These are phyloP conservation scores for Fusarium cicatricum DNA, from an alignment of 2,329 filamentous ascomycete genomes.

Conservation along the genomic window DNA sequence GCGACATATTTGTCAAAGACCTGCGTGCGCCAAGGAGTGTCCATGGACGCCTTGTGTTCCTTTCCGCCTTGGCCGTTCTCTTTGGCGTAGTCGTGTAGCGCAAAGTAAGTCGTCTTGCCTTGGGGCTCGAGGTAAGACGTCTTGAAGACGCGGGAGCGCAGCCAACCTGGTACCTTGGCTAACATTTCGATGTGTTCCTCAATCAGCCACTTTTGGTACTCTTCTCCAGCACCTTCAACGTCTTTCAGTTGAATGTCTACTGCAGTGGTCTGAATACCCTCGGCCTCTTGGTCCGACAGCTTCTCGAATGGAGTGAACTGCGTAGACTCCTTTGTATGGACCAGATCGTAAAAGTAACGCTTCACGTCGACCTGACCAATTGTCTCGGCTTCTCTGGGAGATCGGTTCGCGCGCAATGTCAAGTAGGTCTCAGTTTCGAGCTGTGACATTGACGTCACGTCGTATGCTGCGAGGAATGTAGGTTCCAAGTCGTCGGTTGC, in stretches of 20 bases:
- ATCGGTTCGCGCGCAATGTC: conserved; percentile 66
- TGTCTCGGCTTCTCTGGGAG: conserved; percentile 60
- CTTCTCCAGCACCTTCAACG: conserved; percentile 58
- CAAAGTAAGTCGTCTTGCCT: conserved; percentile 63
- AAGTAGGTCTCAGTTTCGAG: conserved; percentile 77
- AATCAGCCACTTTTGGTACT: conserved; percentile 73
- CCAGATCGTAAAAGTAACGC: conserved; percentile 74
- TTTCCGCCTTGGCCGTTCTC: conserved; percentile 71
- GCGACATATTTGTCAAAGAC: conserved; percentile 67
- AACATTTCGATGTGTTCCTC: conserved; percentile 79
- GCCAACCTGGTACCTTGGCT: conserved; percentile 79
- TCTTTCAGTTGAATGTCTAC: conserved; percentile 66
- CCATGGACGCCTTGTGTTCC: conserved; percentile 69
- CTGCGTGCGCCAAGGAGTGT: conserved; percentile 68
- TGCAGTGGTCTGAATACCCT: conserved; percentile 68
- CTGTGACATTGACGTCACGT: conserved; percentile 77
- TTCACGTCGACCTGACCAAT: conserved; percentile 70
- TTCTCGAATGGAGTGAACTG: conserved; percentile 68
- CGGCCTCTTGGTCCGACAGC: conserved; percentile 64
- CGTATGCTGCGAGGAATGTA: conserved; percentile 82
- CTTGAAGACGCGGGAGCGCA: conserved; percentile 74
- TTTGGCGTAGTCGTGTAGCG: conserved; percentile 76
- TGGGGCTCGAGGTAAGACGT: conserved; percentile 69
- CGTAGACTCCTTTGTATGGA: conserved; percentile 63
- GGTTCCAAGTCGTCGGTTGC: conserved; percentile 70